These are phyloP conservation scores for Lipomyces yarrowii DNA, from an alignment of 1,139 yeast species.

Conservation along the genomic window DNA sequence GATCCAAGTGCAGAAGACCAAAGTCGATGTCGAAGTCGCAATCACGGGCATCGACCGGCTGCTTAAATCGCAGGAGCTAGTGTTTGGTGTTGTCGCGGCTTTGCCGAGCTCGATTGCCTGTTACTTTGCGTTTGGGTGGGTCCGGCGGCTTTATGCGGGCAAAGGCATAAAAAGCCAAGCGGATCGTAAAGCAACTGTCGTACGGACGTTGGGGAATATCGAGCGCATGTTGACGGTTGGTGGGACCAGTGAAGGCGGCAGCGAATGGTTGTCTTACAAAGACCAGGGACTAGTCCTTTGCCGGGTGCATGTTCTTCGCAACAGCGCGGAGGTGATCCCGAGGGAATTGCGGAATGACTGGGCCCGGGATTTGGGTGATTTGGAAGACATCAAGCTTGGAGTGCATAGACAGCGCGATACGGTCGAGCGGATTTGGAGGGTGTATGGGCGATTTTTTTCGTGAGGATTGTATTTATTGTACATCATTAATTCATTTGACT, in stretches of 20 bases:
- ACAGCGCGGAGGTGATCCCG: conserved; percentile 24
- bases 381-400: conserved; percentile 32
- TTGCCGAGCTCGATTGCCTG: conserved; percentile 74
- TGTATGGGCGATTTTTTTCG: conserved; percentile 27
- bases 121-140: conserved; percentile 46
- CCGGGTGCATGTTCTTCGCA: conserved; percentile 34
- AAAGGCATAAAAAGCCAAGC: conserved; percentile 45
- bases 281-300: conserved; percentile 38
- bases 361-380: conserved; percentile 33
- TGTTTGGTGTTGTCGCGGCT: conserved; percentile 87
- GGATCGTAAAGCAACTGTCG: conserved; percentile 45
- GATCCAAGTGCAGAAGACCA: conserved; percentile 90
- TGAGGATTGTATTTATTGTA: background rate
- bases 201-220: conserved; percentile 58
- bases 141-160: conserved; percentile 36
- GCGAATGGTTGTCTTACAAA: conserved; percentile 32
- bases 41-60: conserved; percentile 87
- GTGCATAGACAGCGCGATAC: conserved; percentile 28
- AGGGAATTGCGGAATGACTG: conserved; percentile 31
- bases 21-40: conserved; percentile 92
- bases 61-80: conserved; percentile 86
- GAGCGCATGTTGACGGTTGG: conserved; percentile 52
- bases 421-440: conserved; percentile 34
- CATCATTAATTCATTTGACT: background rate
- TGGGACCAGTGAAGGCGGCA: background rate